Percentiles rank a stretch among this genome's conserved stretches.
These are phyloP conservation scores for Malassezia yamatoensis DNA, from an alignment of 1,284 basidiomycete species.

Conservation along the genomic window DNA sequence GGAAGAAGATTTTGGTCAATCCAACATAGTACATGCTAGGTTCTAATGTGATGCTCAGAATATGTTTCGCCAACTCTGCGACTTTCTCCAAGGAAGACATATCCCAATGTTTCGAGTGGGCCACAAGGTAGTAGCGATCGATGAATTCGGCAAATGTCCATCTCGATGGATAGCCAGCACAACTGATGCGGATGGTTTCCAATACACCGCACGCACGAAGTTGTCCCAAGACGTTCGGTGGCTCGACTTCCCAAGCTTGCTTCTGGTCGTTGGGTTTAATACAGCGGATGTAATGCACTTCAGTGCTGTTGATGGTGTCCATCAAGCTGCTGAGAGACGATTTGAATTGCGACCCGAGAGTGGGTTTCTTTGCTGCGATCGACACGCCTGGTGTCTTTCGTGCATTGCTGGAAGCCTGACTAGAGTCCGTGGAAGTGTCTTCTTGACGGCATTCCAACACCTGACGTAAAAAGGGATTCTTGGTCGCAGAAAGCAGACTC, in stretches of 20 bases:
- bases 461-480: slow-evolving; percentile 86
- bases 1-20: slow-evolving; percentile 97
- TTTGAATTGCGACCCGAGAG: slow-evolving; percentile 97
- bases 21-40: slow-evolving; percentile 94
- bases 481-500: slow-evolving; percentile 68
- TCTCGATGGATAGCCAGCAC: slow-evolving; percentile 95
- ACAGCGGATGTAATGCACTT: slow-evolving; percentile 98
- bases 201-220: slow-evolving; percentile 95
- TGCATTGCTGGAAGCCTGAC: slow-evolving; percentile 29
- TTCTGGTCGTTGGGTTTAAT: slow-evolving; percentile 99
- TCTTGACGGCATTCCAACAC: slow-evolving; percentile 71
- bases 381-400: slow-evolving; percentile 18
- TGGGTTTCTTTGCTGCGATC: slow-evolving; percentile 72
- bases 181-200: slow-evolving; percentile 97
- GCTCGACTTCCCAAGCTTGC: slow-evolving; percentile 89
- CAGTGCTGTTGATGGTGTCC: slow-evolving; percentile 93
- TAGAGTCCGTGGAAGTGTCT: slow-evolving; percentile 55
- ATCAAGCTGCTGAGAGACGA: slow-evolving; percentile 84
- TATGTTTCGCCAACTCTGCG: slow-evolving; percentile 68
- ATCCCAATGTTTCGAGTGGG: slow-evolving; percentile 72
- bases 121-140: slow-evolving; percentile 97
- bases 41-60: slow-evolving; percentile 79
- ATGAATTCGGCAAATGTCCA: slow-evolving; percentile 99
- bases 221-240: slow-evolving; percentile 89
- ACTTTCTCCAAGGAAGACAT: slow-evolving; percentile 52